Evolutionary conservation across 2,329 filamentous ascomycete genomes (phyloP), one percentile per base, ranked within the genome.

Genomic region (Metarhizium robertsii): DNA sequence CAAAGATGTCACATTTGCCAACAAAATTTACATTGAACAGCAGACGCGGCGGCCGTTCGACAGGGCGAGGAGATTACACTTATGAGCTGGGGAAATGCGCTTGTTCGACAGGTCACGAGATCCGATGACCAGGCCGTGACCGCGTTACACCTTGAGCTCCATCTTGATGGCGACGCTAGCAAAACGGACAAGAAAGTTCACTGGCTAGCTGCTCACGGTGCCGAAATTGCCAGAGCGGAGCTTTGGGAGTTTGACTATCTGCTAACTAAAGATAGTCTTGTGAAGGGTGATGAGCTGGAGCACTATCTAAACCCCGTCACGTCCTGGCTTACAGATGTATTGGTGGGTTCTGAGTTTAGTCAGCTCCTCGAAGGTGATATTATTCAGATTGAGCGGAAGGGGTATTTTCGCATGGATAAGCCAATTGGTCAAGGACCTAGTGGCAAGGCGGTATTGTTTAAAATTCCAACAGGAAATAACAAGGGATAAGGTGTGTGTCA

Each of bases 161-260:
- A 54, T 32, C 47, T 16, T 16, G 32, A 45, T 3, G 53, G 53
- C 8, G 18, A 32, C 43, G 46, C 18, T 6, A 38, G 7, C 18
- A 50, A 50, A 34, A 43, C 53, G 25, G n/a, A 49, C 30, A 50
- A 54, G 45, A 54, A 54, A 42, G n/a, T 54, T 42, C 52, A 53
- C 43, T 53, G 52, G 52, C 20, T 53, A 42, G 53, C 53, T 5
- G 46, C 53, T 50, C 13, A 10, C 11, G 53, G 36, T 8, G 32
- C n/a, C n/a, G 32, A 50, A 7, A 18, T 50, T 11, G 4, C 32
- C n/a, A 4, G 20, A 20, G 46, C 53, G 13, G 53, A 50, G 18
- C 46, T 50, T n/a, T 50, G 53, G 47, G 46, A 50, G n/a, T 50
- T 54, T 40, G 53, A 46, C 20, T 20, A 54, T 45, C 32, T 54